Evolutionary conservation across 176 grass and related monocot genomes (phyloP).

Genomic region (Carex myosuroides): DNA sequence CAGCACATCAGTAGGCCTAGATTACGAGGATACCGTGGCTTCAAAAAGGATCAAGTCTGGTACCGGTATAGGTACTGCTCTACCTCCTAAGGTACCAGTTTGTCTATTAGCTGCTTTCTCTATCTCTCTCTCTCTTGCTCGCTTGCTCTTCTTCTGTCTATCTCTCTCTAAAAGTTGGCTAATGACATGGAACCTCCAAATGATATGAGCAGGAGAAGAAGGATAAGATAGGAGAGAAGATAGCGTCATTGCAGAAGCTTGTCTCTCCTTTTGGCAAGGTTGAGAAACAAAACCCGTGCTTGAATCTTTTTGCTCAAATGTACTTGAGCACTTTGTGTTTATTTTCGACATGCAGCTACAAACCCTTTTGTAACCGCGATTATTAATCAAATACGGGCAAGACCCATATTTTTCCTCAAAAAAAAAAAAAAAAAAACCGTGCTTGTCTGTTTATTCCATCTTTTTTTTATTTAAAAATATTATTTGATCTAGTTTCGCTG

Average conservation of each 20-base stretch:
- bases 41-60: conserved; percentile 61
- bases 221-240: conserved; percentile 81
- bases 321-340: no score
- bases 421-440: not conserved
- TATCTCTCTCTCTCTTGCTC: not conserved
- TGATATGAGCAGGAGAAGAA: conserved; percentile 76
- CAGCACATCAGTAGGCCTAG: conserved; percentile 8
- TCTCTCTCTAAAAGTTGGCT: not conserved
- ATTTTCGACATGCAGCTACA: no score
- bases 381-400: no score
- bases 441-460: not conserved
- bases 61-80: conserved; percentile 21
- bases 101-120: not conserved
- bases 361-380: no score
- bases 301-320: no score
- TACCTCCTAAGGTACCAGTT: conserved; percentile 37
- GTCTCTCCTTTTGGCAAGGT: conserved; percentile 97
- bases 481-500: not conserved
- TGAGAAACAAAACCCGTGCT: not conserved
- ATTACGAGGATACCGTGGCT: conserved; percentile 36
- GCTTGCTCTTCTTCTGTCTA: not conserved
- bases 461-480: not conserved
- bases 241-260: conserved; percentile 71
- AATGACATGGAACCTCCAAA: not conserved
- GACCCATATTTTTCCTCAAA: no score